Evolutionary conservation across 2,329 filamentous ascomycete species (phyloP).

Genomic region (Penicillium sp.): DNA sequence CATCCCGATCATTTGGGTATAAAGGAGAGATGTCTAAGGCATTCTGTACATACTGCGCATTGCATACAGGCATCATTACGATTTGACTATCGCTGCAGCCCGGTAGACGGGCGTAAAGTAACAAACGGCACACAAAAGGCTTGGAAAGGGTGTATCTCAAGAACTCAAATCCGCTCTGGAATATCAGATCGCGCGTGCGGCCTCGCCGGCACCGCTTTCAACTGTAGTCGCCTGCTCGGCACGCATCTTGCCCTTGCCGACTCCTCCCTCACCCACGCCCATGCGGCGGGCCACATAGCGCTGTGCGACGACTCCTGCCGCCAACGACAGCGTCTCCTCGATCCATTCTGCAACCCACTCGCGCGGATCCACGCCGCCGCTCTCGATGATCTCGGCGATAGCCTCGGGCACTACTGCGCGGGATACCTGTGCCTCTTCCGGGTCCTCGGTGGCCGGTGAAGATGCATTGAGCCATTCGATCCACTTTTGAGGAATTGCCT

Average conservation of each 20-base stretch:
- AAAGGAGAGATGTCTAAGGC: background rate
- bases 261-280: conserved; percentile 82
- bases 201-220: conserved; percentile 56
- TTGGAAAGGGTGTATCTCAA: conserved; percentile 10
- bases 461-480: conserved; percentile 83
- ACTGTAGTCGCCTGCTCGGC: conserved; percentile 52
- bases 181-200: conserved; percentile 49
- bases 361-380: conserved; percentile 74
- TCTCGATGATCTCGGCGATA: conserved; percentile 75
- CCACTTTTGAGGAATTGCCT: conserved; percentile 80
- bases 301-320: conserved; percentile 83
- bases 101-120: background rate
- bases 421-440: conserved; percentile 32
- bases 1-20: conserved; percentile 1
- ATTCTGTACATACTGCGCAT: conserved; percentile 6
- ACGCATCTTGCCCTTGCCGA: conserved; percentile 52
- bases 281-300: conserved; percentile 90
- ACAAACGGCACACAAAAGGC: background rate
- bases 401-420: conserved; percentile 61
- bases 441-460: conserved; percentile 35
- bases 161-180: conserved; percentile 1
- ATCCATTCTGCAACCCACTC: conserved; percentile 99
- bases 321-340: conserved; percentile 74
- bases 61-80: conserved; percentile 2
- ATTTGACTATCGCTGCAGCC: background rate